Evolutionary conservation across 352 stramenopile genomes (phyloP).

Genomic region (Globisporangium nodosum): DNA sequence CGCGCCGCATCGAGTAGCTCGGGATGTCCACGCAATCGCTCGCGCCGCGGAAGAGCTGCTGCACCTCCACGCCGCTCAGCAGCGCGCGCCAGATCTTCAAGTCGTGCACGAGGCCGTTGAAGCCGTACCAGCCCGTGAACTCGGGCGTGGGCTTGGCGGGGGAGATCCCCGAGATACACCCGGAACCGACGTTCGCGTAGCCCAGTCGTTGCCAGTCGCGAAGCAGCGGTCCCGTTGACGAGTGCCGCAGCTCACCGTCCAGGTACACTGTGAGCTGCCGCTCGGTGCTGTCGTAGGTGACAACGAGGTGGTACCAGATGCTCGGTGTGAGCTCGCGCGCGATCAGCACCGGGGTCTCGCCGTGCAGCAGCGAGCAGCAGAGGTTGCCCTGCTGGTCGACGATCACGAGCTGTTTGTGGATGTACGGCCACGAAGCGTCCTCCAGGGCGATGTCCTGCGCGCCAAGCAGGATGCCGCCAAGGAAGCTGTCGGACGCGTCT

Average conservation of each 20-base stretch:
- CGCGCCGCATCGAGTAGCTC: slow-evolving; percentile 42
- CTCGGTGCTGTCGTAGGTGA: slow-evolving; percentile 34
- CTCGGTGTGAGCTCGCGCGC: slow-evolving; percentile 37
- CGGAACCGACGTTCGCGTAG: slow-evolving; percentile 52
- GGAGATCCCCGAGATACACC: slow-evolving; percentile 39
- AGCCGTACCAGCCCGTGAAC: slow-evolving; percentile 67
- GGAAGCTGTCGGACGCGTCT: slow-evolving; percentile 19
- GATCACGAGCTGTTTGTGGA: slow-evolving; percentile 53
- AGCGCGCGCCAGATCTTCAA: slow-evolving; percentile 45
- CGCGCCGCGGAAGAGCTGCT: slow-evolving; percentile 59
- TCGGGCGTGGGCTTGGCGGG: slow-evolving; percentile 28
- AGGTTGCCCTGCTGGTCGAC: slow-evolving; percentile 57
- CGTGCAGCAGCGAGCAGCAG: slow-evolving; percentile 51
- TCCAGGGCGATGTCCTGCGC: slow-evolving; percentile 50
- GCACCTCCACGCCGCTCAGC: slow-evolving; percentile 39
- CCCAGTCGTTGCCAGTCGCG: slow-evolving; percentile 40
- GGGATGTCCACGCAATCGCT: slow-evolving; percentile 45
- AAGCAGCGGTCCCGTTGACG: slow-evolving; percentile 29
- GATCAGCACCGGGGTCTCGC: slow-evolving; percentile 38
- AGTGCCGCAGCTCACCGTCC: slow-evolving; percentile 49
- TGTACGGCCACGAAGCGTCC: slow-evolving; percentile 40
- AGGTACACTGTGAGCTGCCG: slow-evolving; percentile 44
- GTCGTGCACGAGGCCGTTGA: slow-evolving; percentile 60
- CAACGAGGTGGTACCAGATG: slow-evolving; percentile 68
- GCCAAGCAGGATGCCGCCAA: slow-evolving; percentile 52